Base-by-base conservation (phyloP, 1,284 basidiomycete species). In the Ustilago nuda region DNA sequence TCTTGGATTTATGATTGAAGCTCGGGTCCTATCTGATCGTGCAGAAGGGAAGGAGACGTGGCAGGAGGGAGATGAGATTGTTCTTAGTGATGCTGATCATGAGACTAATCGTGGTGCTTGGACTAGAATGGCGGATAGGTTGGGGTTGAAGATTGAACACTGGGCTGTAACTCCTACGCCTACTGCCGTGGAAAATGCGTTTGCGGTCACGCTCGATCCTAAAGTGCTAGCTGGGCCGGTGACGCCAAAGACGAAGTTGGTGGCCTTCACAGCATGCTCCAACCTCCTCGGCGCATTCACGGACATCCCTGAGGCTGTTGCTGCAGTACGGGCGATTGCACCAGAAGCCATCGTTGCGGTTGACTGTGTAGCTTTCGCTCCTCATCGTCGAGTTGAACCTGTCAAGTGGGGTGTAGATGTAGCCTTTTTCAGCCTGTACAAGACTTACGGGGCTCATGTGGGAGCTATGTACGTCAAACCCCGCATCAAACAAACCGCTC, bases 61-160 rank as follows among this genome's bases (percentile, higher is more conserved):
- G 91, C 17, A 89, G 92, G 58, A 91, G 91, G 63, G 82, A 73
- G 1, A 93, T 66, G 92, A 93, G 84, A 89, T 93, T 62, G 90
- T 93, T 65, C 81, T 93, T 41, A 91, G 90, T 0, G 76, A 84
- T 46, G 89, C 89, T 1, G 92, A 93, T 82, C 92, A 93, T 76
- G 92, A 94, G 92, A 92, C 92, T 0, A 93, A 93, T 76, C 88
- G 86, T n/a, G 92, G 92, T 0, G 89, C 91, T 0, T 94, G 92
- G 92, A 92, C 91, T 85, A 89, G 90, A 62, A 88, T 93, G 12
- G 92, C 92, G 0, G 86, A 87, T n/a, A 89, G 91, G 7, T 86
- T 87, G 9, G 89, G 89, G 2, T 88, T 89, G 1, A 79, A 87
- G 0, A 58, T 93, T 63, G 91, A 91, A 73, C 85, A 88, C 66